These are phyloP conservation scores for Hemisphaericaspora xylanilytica DNA, from an alignment of 1,139 yeast species.

Conservation along the genomic window DNA sequence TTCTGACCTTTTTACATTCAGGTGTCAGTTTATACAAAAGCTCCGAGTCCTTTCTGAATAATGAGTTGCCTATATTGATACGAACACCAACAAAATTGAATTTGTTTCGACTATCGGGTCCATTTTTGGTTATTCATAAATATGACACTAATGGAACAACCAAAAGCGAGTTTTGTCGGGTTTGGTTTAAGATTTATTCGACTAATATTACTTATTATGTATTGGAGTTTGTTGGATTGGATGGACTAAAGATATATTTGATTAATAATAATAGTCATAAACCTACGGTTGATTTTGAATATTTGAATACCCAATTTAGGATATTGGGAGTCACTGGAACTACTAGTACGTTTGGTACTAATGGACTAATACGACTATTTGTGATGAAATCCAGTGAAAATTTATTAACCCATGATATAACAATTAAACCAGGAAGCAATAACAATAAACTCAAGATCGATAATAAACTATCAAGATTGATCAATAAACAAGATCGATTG, in stretches of 20 bases:
- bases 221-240: constrained; percentile 22
- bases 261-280: constrained; percentile 33
- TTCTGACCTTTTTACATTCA: constrained; percentile 27
- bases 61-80: constrained; percentile 23
- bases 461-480: constrained; percentile 11
- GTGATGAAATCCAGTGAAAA: constrained; percentile 23
- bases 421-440: constrained; percentile 7
- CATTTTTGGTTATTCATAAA: constrained; percentile 29
- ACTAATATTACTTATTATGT: constrained; percentile 37
- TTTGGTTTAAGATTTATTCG: constrained; percentile 31
- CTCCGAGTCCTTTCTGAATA: constrained; percentile 2
- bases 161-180: constrained; percentile 28
- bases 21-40: constrained; percentile 18
- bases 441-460: constrained; percentile 9
- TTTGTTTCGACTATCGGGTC: constrained; percentile 33
- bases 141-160: constrained; percentile 11
- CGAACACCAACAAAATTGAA: constrained; percentile 25
- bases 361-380: constrained; percentile 28
- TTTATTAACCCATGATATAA: constrained; percentile 25
- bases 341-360: constrained; percentile 37
- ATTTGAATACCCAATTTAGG: constrained; percentile 30
- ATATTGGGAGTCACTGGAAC: constrained; percentile 37
- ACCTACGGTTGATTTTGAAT: constrained; percentile 35
- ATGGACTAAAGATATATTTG: constrained; percentile 12
- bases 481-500: constrained; percentile 10